Percentiles rank a stretch among this genome's conserved stretches.
phyloP scores from a whole-genome alignment of 2,329 filamentous ascomycete species.

The Pseudocercospora fijiensis region DNA sequence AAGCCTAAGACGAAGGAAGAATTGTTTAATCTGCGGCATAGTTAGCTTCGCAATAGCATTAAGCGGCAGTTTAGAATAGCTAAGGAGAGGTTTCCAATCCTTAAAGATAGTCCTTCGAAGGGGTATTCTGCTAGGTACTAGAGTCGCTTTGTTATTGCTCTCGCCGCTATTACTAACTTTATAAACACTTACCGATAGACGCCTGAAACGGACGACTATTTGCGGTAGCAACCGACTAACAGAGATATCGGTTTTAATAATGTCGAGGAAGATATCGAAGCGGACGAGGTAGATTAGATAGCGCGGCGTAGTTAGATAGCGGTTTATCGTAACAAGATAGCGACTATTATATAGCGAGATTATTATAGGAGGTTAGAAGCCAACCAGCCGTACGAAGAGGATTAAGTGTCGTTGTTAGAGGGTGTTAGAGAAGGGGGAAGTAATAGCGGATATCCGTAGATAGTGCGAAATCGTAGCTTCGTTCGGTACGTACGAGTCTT shows the following conservation, averaged over 20 bases:
- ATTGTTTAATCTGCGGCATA: slow-evolving; percentile 10
- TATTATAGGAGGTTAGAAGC: too few relatives aligned
- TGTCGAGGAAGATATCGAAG: background rate
- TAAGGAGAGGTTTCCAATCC: background rate
- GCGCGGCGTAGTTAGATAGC: background rate
- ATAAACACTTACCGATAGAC: background rate
- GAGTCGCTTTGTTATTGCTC: background rate
- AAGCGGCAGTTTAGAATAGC: slow-evolving; percentile 3
- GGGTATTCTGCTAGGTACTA: background rate
- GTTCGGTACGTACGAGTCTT: too few relatives aligned
- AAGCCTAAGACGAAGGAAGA: slow-evolving; percentile 10
- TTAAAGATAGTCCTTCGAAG: background rate
- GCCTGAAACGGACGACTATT: background rate
- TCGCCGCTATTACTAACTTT: background rate
- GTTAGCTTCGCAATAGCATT: slow-evolving; percentile 4
- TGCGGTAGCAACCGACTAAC: background rate
- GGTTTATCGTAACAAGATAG: too few relatives aligned
- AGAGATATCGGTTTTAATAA: background rate
- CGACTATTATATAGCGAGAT: too few relatives aligned
- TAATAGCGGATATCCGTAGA: too few relatives aligned
- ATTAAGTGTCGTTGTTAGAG: too few relatives aligned
- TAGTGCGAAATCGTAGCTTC: too few relatives aligned
- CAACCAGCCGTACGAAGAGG: too few relatives aligned
- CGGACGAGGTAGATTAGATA: background rate
- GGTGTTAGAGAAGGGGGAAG: too few relatives aligned